Evolutionary conservation across 2,329 filamentous ascomycete species (phyloP).

Genomic region (Helotiales sp.): DNA sequence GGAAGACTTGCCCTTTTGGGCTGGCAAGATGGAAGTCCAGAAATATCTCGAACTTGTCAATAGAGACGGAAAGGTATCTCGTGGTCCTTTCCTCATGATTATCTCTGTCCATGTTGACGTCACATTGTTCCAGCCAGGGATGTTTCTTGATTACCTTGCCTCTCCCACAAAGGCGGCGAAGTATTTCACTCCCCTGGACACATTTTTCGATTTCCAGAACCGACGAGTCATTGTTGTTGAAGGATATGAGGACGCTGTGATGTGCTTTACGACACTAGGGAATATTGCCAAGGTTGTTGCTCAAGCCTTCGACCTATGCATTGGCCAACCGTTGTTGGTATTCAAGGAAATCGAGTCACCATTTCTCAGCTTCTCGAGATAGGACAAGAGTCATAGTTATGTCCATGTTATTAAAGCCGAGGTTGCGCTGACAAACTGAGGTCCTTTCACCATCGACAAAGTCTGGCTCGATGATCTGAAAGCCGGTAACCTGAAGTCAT

Average conservation of each 20-base stretch:
- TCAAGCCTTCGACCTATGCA: conserved; percentile 47
- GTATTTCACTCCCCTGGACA: conserved; percentile 43
- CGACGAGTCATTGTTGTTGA: conserved; percentile 43
- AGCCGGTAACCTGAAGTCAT: conserved; percentile 19
- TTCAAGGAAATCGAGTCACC: conserved; percentile 44
- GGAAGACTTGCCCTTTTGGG: conserved; percentile 51
- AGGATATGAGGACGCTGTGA: conserved; percentile 40
- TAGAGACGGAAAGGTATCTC: conserved; percentile 44
- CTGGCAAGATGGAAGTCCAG: conserved; percentile 48
- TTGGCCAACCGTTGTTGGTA: conserved; percentile 49
- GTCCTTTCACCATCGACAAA: conserved; percentile 24
- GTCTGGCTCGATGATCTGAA: conserved; percentile 28
- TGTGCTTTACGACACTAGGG: conserved; percentile 43
- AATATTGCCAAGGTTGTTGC: conserved; percentile 47
- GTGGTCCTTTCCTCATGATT: conserved; percentile 48
- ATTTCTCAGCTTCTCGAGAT: conserved; percentile 42
- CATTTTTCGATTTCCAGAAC: conserved; percentile 45
- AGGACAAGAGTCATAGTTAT: conserved; percentile 45
- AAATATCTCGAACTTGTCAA: conserved; percentile 51
- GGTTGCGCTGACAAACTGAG: conserved; percentile 12
- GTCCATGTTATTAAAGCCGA: background rate
- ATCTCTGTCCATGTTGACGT: conserved; percentile 43
- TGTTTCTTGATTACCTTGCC: conserved; percentile 52
- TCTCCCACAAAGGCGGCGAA: conserved; percentile 45
- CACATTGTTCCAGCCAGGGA: conserved; percentile 53